Evolutionary conservation across 148 eudicot genomes (phyloP).

Genomic region (Limonium bicolor): DNA sequence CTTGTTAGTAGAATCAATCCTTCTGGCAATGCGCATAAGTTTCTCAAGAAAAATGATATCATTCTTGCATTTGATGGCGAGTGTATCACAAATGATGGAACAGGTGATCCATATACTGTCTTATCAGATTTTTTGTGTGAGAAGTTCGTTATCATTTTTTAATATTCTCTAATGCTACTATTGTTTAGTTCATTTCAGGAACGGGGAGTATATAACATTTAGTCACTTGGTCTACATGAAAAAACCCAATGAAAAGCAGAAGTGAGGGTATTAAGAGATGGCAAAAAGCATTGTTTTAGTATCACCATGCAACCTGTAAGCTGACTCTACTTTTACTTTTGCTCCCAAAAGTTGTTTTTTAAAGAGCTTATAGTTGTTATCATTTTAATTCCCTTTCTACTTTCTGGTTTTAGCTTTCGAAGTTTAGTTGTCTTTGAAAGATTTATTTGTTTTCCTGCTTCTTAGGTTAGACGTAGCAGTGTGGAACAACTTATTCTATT

Average conservation of each 20-base stretch:
- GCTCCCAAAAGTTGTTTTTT: too few relatives aligned
- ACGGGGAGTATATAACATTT: slow-evolving; percentile 84
- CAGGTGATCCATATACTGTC: slow-evolving; percentile 50
- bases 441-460: too few relatives aligned
- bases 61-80: slow-evolving; percentile 75
- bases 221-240: slow-evolving; percentile 88
- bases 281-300: slow-evolving; percentile 38
- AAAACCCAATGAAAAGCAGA: slow-evolving; percentile 65
- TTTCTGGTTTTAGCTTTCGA: too few relatives aligned
- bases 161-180: slow-evolving; percentile 10
- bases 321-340: too few relatives aligned
- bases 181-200: slow-evolving; percentile 73
- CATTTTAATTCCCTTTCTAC: too few relatives aligned
- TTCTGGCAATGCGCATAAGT: slow-evolving; percentile 44
- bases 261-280: slow-evolving; percentile 51
- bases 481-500: too few relatives aligned
- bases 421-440: too few relatives aligned
- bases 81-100: slow-evolving; percentile 73
- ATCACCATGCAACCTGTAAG: slow-evolving; percentile 65
- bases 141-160: too few relatives aligned
- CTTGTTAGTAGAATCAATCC: slow-evolving; percentile 71
- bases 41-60: slow-evolving; percentile 65
- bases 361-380: too few relatives aligned
- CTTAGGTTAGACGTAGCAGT: too few relatives aligned
- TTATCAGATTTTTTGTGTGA: slow-evolving; percentile 1